Evolutionary conservation across 306 rosid species (phyloP).

Genomic region (Ormosia semicastrata): DNA sequence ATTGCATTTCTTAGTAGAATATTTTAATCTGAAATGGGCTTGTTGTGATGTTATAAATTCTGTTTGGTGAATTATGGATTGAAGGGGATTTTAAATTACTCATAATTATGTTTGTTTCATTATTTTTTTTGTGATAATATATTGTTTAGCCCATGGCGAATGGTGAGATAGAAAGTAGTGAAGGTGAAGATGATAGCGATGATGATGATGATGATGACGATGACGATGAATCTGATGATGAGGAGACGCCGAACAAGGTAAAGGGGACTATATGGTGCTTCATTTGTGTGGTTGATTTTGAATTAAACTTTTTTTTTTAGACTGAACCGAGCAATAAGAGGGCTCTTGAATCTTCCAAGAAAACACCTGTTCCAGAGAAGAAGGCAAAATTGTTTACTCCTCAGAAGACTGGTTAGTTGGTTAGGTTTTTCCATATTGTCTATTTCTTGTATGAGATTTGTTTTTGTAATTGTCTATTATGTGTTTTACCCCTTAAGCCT

Average conservation of each 20-base stretch:
- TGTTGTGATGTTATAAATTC: background rate
- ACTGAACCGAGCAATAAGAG: conserved; percentile 50
- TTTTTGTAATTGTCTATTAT: background rate
- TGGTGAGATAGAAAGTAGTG: conserved; percentile 30
- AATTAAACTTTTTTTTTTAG: conserved; percentile 24
- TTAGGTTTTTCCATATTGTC: background rate
- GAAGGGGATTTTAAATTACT: background rate
- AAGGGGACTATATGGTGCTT: background rate
- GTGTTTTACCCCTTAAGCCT: background rate
- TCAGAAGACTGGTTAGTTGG: conserved; percentile 51
- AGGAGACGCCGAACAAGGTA: conserved; percentile 60
- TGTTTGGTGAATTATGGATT: background rate
- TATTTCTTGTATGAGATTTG: background rate
- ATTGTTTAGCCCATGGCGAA: conserved; percentile 30
- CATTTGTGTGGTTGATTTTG: background rate
- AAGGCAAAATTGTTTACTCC: conserved; percentile 69
- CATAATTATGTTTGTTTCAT: background rate
- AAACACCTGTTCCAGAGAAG: conserved; percentile 47
- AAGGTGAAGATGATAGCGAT: conserved; percentile 21
- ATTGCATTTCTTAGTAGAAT: background rate
- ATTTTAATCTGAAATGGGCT: background rate
- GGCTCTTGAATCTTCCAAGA: conserved; percentile 39
- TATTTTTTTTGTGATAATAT: background rate
- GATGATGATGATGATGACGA: conserved; percentile 30
- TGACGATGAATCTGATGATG: conserved; percentile 40